Evolutionary conservation across 2,329 filamentous ascomycete genomes (phyloP).

Genomic region (Xylaria sp.): DNA sequence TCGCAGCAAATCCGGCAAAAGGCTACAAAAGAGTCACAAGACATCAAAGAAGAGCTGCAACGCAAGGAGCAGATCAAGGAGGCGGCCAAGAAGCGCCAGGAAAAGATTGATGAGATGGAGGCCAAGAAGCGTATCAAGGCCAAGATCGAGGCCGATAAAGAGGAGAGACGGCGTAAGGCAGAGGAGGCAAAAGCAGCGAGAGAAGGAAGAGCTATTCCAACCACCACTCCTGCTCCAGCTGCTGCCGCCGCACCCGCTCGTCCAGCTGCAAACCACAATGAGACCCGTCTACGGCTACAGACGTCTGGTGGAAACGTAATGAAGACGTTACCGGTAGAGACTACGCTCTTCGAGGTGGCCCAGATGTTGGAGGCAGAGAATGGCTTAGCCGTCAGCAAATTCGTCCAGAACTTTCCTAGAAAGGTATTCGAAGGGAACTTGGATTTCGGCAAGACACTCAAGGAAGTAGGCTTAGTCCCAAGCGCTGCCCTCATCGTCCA

Average conservation of each 20-base stretch:
- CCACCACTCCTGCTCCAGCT: slow-evolving; percentile 53
- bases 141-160: slow-evolving; percentile 94
- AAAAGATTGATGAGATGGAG: slow-evolving; percentile 86
- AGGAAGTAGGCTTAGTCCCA: slow-evolving; percentile 89
- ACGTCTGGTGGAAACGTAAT: slow-evolving; percentile 78
- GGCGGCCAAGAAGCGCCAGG: slow-evolving; percentile 83
- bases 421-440: slow-evolving; percentile 76
- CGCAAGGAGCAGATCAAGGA: slow-evolving; percentile 94
- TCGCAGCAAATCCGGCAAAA: slow-evolving; percentile 79
- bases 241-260: slow-evolving; percentile 58
- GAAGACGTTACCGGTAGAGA: slow-evolving; percentile 89
- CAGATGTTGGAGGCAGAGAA: slow-evolving; percentile 77
- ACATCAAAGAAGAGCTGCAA: slow-evolving; percentile 87
- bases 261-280: slow-evolving; percentile 77
- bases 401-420: slow-evolving; percentile 86
- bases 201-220: slow-evolving; percentile 72
- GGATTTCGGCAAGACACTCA: slow-evolving; percentile 90
- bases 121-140: slow-evolving; percentile 91
- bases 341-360: slow-evolving; percentile 92
- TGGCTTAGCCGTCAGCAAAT: slow-evolving; percentile 76
- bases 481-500: slow-evolving; percentile 88
- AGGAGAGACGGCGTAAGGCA: slow-evolving; percentile 84
- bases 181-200: slow-evolving; percentile 86
- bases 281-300: slow-evolving; percentile 84
- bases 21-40: slow-evolving; percentile 87